phyloP scores from a whole-genome alignment of 768 basidiomycete genomes.

The Leccinum obscurum region DNA sequence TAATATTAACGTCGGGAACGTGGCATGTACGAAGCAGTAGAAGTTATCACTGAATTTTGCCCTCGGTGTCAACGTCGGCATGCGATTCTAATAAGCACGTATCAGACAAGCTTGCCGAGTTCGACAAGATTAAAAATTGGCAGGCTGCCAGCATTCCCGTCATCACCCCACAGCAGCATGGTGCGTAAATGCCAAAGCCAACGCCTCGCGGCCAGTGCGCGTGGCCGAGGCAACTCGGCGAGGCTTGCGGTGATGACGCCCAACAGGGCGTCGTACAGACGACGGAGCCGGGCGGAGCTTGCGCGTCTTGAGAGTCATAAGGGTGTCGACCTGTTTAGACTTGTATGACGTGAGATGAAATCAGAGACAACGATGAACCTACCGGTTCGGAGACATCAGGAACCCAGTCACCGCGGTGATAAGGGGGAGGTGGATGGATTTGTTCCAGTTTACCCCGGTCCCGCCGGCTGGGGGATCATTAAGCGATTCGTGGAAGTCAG shows the following conservation, averaged over 20 bases:
- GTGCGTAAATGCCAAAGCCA: too few species aligned
- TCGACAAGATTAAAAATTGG: too few species aligned
- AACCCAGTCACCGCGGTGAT: constrained; percentile 61
- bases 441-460: constrained; percentile 61
- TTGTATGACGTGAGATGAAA: constrained; percentile 17
- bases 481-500: constrained; percentile 1
- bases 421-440: constrained; percentile 61
- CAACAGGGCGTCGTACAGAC: constrained; percentile 35
- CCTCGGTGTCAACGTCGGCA: too few species aligned
- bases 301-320: constrained; percentile 40
- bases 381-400: constrained; percentile 41
- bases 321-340: constrained; percentile 34
- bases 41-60: too few species aligned
- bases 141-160: too few species aligned
- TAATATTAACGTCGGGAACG: too few species aligned
- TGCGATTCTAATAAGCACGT: too few species aligned
- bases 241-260: constrained; percentile 38
- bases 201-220: too few species aligned
- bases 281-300: constrained; percentile 37
- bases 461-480: constrained; percentile 58
- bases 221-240: constrained; percentile 10
- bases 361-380: constrained; percentile 9
- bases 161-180: too few species aligned
- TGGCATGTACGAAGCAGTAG: too few species aligned
- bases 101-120: too few species aligned